Evolutionary conservation across 1,284 basidiomycete genomes (phyloP).

Genomic region (Volvariella surrecta): DNA sequence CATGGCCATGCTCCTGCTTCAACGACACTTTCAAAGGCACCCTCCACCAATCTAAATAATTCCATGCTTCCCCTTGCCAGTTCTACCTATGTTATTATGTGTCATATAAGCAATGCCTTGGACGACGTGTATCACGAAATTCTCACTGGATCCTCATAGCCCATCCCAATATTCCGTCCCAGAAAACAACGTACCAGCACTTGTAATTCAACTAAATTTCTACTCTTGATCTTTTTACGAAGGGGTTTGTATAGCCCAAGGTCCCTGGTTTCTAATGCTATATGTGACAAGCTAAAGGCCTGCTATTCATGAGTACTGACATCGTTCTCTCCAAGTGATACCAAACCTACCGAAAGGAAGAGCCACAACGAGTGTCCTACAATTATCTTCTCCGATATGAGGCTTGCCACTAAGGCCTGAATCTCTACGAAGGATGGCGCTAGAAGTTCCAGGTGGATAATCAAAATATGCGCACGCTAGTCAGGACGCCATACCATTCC

Average conservation of each 20-base stretch:
- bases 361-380: conserved; percentile 49
- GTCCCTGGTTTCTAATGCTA: conserved; percentile 46
- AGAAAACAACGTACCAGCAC: conserved; percentile 43
- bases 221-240: conserved; percentile 34
- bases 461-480: conserved; percentile 2
- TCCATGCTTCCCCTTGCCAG: conserved; percentile 43
- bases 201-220: conserved; percentile 30
- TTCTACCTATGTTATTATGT: conserved; percentile 37
- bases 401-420: conserved; percentile 31
- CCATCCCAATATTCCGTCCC: conserved; percentile 37
- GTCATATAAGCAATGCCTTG: no score
- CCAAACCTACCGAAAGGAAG: conserved; percentile 38
- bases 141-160: conserved; percentile 44
- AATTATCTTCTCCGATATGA: conserved; percentile 40
- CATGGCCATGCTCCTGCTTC: conserved; percentile 46
- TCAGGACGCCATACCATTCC: conserved; percentile 24
- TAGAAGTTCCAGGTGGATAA: conserved; percentile 13
- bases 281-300: conserved; percentile 46
- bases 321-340: background rate
- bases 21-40: conserved; percentile 40
- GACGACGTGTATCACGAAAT: conserved; percentile 3
- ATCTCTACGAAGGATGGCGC: conserved; percentile 41
- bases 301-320: conserved; percentile 13
- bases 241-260: conserved; percentile 48
- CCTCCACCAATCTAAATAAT: conserved; percentile 46